Base-by-base conservation (phyloP, 345 rosid species). In the Adansonia digitata region DNA sequence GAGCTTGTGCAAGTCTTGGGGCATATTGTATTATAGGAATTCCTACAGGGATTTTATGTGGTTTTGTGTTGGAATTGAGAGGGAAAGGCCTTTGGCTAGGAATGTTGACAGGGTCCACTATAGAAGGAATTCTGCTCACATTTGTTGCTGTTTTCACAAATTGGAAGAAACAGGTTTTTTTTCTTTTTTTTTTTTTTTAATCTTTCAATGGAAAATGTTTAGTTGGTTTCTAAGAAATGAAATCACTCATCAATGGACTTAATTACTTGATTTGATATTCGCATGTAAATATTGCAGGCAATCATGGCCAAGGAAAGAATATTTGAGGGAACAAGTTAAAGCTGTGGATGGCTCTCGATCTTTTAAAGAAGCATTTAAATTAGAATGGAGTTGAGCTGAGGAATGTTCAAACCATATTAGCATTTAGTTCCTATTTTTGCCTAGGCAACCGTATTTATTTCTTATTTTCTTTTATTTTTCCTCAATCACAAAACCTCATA, bases 61-160 rank as follows among this genome's bases (percentile, higher is more conserved):
- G 43, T 88, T 91, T 45, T 31, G 61, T 29, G 64, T 74, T 40
- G 45, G 34, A 69, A 81, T 22, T 83, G 17, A 61, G 87, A 73
- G 92, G 78, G 1, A 77, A 56, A 74, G 91, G 97, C 20, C 85
- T 88, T 53, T 86, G 88, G 92, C 75, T 82, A n/a, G 92, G 94
- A 43, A 72, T 88, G 31, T 37, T 81, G 63, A 1, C 82, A 2
- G 92, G 93, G 8, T 63, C 86, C 15, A 22, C 61, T 27, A 22
- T 81, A 8, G 90, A 91, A 74, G 68, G 76, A 1, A 27, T 70
- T 20, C 61, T 81, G 43, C 85, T 91, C 53, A 72, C 80, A 37
- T 4, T 89, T 17, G 84, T 91, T 14, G 81, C 90, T 13, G 13
- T 13, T 1, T 67, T 81, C 48, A 85, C 90, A 10, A 74, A 86